phyloP scores from a whole-genome alignment of 1,284 basidiomycete species.

The Pholiota adiposa region DNA sequence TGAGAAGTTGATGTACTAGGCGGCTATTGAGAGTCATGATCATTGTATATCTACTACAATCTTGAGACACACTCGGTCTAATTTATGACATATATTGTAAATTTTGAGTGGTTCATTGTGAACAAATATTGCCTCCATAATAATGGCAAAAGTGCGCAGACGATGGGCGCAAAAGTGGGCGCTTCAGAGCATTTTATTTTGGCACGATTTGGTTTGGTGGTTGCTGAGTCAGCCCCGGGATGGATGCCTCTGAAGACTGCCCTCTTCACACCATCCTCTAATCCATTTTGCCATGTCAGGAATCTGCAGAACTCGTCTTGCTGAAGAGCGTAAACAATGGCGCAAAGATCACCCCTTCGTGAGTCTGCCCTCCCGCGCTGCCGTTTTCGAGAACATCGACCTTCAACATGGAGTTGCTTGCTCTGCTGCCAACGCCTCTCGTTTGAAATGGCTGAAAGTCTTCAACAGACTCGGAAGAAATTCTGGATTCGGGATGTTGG shows the following conservation, averaged over 20 bases:
- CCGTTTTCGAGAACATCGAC: not conserved
- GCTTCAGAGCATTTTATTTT: conserved; percentile 9
- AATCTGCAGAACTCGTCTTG: conserved; percentile 83
- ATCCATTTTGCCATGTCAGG: conserved; percentile 62
- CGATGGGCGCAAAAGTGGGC: not conserved
- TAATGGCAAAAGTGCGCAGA: not conserved
- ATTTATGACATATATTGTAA: not conserved
- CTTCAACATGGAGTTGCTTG: not conserved
- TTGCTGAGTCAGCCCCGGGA: conserved; percentile 23
- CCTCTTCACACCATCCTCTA: not conserved
- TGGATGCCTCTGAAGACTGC: conserved; percentile 3
- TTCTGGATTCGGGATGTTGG: not conserved
- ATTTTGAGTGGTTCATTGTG: not conserved
- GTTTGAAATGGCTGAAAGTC: not conserved
- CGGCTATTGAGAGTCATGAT: not conserved
- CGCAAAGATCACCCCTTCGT: conserved; percentile 99
- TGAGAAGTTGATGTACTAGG: conserved; percentile 64
- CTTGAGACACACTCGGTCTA: not conserved
- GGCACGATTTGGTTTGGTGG: conserved; percentile 8
- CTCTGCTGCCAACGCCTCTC: not conserved
- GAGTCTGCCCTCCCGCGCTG: conserved; percentile 40
- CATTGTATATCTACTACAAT: not conserved
- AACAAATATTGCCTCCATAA: not conserved
- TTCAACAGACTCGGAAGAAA: not conserved
- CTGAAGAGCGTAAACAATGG: conserved; percentile 99